Base-by-base conservation (phyloP, 768 basidiomycete genomes). In the Naganishia vishniacii region DNA sequence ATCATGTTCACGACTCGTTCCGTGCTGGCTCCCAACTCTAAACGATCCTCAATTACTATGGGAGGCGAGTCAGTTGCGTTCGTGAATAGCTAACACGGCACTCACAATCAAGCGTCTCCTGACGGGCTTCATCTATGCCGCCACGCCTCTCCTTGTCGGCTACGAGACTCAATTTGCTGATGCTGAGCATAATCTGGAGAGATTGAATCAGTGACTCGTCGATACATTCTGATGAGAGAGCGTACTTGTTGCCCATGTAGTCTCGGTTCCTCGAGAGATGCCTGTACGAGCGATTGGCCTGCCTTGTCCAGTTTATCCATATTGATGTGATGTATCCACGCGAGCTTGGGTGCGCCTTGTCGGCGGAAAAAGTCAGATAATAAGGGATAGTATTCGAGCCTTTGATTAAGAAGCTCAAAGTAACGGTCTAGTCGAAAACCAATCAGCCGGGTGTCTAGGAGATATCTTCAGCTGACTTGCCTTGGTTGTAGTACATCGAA, bases 341-440 rank as follows among this genome's bases (percentile, higher is more conserved):
- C 12, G 7, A 63, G 41, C 12, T 46, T n/a, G 26, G 62, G 62
- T 18, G 28, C 40, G 28, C 41, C 48, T 15, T 49, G 29, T 11
- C 40, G 48, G 13, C 47, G 40, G 49, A 63, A 63, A 49, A 63
- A 63, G 26, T 46, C 48, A 15, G 62, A 40, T 23, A 63, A 28
- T 34, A 48, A 41, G 4, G 25, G 49, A 23, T 63, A 42, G 48
- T 48, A 63, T 44, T 63, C 48, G 40, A 48, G 37, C 29, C 34
- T 40, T 40, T 63, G 62, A 20, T 63, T 40, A 7, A 63, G 29
- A 1, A 63, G 62, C 25, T 63, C 41, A 46, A 40, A 63, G 28
- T 40, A 49, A 25, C 48, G 40, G 32, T 53, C 62, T 63, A 32
- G 40, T 1, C 25, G 12, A 25, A 7, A 8, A 25, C 4, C 18